Base-by-base conservation (phyloP, 352 stramenopile genomes). In the Phytophthora capsici region DNA sequence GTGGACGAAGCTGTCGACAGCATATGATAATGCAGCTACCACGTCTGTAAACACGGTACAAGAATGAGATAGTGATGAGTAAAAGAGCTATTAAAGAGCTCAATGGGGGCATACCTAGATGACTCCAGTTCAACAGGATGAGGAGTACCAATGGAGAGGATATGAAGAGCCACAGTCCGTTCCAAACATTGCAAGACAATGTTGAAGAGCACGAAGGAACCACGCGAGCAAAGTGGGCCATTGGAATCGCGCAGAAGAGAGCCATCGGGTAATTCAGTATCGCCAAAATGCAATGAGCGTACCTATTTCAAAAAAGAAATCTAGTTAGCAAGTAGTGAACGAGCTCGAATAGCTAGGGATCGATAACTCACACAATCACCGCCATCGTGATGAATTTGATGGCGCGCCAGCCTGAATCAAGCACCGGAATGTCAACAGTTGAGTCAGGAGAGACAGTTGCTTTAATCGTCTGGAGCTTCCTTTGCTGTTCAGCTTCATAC, bases 261-360 rank as follows among this genome's bases (percentile, higher is more conserved):
- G 86, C 85, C 79, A 95, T 88, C 2, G 86, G 80, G 67, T 93
- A 95, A 63, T 95, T 95, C 32, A 93, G 63, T 20, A 95, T 87
- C 3, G 83, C 84, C 41, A 95, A 52, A 49, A 91, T 77, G 48
- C 82, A 89, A 71, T 93, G 86, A 8, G 78, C 62, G 53, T 78
- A 88, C 12, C 84, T 91, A 51, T 20, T 47, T 47, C 51, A 34
- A 48, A 4, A 6, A 82, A 28, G 43, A 34, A 19, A 44, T 30
- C 28, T 34, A 1, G 28, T 34, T 14, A 34, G 28, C 9, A 12
- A 34, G 28, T 12, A 13, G 9, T 34, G 14, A 34, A 34, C 28
- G 9, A 34, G 28, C 8, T 34, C 28, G 28, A 34, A 34, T 14
- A 34, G 28, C 46, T 59, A 9, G 25, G 5, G 7, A 22, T 13